Base-by-base conservation (phyloP, 2,329 filamentous ascomycete species). In the Aspergillus viridinutans region DNA sequence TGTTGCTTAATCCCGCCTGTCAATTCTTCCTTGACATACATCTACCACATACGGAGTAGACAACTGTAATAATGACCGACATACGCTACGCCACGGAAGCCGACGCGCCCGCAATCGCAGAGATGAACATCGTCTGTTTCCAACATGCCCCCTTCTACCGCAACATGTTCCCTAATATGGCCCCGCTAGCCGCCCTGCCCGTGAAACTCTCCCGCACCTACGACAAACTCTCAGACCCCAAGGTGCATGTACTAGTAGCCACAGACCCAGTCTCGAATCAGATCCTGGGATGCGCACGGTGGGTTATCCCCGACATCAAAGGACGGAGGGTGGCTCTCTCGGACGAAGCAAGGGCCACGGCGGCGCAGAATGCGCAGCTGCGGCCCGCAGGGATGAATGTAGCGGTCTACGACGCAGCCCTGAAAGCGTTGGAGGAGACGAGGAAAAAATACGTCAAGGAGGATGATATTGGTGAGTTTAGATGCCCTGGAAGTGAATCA, bases 281-380 rank as follows among this genome's bases (percentile, higher is more conserved):
- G 1, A 57, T 81, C 2, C 64, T 82, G 25, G 78, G 77, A 0
- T 81, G 79, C 55, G 75, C 76, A 4, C 80, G 82, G 62, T 84
- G 82, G 82, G 61, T 69, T 7, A 63, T 70, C 2, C 74, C 29
- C 3, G 29, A 32, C 29, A 9, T 3, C 8, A 60, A 63, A 1
- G 61, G 60, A 5, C 65, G 63, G 49, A 21, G 7, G 26, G 65
- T 69, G 1, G 61, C 68, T 2, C 56, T 69, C 3, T 68, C 69
- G 3, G 82, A 76, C 75, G 78, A 80, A 0, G 60, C 69, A 29
- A 75, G 74, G 0, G 66, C 66, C 14, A 48, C 38, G 0, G 62
- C 81, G 54, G 62, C 69, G 0, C 63, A 69, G 26, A 77, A 78
- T 40, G 61, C 63, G 14, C 65, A 66, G 47, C 66, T 76, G 35